phyloP scores from a whole-genome alignment of 1,284 basidiomycete species.

The Sanghuangporus sanghuang region DNA sequence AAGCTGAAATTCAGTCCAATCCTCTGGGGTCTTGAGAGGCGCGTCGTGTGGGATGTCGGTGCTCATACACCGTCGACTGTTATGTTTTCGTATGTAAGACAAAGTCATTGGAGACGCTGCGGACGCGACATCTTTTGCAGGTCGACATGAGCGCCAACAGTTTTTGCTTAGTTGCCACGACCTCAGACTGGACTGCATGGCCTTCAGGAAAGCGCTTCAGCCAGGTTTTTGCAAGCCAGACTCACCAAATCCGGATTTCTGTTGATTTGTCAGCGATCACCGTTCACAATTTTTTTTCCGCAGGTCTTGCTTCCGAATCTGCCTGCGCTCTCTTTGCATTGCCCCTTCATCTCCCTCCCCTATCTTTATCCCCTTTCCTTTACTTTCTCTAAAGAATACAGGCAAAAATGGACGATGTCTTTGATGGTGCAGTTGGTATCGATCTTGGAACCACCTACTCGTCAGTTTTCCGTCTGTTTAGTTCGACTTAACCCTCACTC shows the following conservation, averaged over 20 bases:
- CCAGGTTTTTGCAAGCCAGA: constrained; percentile 17
- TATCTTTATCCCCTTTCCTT: constrained; percentile 19
- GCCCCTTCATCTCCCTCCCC: constrained; percentile 20
- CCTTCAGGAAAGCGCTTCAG: constrained; percentile 21
- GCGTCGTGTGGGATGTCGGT: constrained; percentile 20
- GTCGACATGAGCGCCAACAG: constrained; percentile 40
- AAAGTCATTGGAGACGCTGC: neutral
- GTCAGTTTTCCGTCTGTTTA: constrained; percentile 40
- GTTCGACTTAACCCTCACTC: constrained; percentile 3
- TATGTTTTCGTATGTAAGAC: neutral
- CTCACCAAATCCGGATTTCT: neutral
- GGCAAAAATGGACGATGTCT: constrained; percentile 88
- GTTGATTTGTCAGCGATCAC: constrained; percentile 16
- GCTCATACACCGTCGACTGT: constrained; percentile 2
- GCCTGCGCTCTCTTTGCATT: neutral
- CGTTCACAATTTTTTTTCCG: constrained; percentile 33
- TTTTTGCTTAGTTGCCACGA: constrained; percentile 29
- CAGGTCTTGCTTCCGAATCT: constrained; percentile 18
- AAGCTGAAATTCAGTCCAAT: constrained; percentile 61
- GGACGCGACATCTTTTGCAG: neutral
- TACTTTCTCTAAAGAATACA: constrained; percentile 25
- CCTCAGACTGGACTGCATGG: constrained; percentile 18
- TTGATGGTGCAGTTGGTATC: constrained; percentile 95
- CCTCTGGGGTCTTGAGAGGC: constrained; percentile 43
- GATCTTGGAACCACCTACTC: constrained; percentile 91